These are phyloP conservation scores for Penicillium brasilianum DNA, from an alignment of 2,329 filamentous ascomycete species.

Conservation along the genomic window DNA sequence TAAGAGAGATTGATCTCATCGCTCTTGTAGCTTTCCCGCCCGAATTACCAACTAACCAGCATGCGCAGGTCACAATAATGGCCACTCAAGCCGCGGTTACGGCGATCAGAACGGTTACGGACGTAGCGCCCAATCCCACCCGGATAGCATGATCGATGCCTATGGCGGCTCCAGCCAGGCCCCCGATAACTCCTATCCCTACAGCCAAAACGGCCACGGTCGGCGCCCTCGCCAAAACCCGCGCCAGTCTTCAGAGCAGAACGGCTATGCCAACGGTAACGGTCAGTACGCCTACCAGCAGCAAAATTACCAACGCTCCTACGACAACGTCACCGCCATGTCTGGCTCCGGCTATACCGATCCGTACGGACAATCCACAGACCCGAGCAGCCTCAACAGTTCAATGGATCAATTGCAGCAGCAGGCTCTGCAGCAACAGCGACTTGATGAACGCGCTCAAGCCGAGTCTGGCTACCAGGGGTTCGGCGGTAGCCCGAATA, in stretches of 20 bases:
- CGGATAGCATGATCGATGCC: slow-evolving; percentile 51
- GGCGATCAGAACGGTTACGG: slow-evolving; percentile 41
- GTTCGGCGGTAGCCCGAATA: slow-evolving; percentile 51
- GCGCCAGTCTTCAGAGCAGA: slow-evolving; percentile 44
- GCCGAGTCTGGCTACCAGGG: slow-evolving; percentile 68
- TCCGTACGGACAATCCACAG: slow-evolving; percentile 78
- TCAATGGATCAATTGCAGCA: slow-evolving; percentile 77
- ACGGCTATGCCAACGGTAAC: slow-evolving; percentile 36
- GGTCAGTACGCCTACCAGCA: slow-evolving; percentile 49
- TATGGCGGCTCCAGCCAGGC: slow-evolving; percentile 48
- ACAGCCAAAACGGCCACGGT: slow-evolving; percentile 30
- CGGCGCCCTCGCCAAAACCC: slow-evolving; percentile 40
- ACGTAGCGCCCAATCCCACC: slow-evolving; percentile 46
- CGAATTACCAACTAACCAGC: slow-evolving; percentile 11
- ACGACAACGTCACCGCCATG: slow-evolving; percentile 81
- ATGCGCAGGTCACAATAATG: slow-evolving; percentile 34
- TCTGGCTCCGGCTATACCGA: slow-evolving; percentile 70
- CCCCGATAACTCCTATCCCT: slow-evolving; percentile 55
- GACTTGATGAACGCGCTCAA: slow-evolving; percentile 48
- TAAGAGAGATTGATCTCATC: slow-evolving; percentile 27
- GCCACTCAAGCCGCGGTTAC: slow-evolving; percentile 40
- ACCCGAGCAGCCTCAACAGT: slow-evolving; percentile 92
- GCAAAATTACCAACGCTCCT: slow-evolving; percentile 73
- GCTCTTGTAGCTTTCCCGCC: background rate
- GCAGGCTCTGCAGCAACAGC: slow-evolving; percentile 42